Base-by-base conservation (phyloP, 164 flowering plant genomes). In the Buxus sempervirens region DNA sequence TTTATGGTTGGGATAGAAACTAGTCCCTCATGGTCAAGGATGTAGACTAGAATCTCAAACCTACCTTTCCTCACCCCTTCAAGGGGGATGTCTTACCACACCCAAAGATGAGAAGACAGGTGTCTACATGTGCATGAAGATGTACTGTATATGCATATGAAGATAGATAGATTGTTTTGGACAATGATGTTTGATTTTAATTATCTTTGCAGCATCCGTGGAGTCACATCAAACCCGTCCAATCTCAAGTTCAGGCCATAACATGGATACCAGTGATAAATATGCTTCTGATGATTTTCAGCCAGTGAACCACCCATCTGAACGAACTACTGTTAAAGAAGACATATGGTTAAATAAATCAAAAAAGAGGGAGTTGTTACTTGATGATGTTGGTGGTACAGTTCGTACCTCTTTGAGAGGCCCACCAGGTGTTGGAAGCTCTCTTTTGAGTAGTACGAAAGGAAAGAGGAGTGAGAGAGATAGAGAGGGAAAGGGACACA, bases 391-490 rank as follows among this genome's bases (percentile, higher is more conserved):
- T 73, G 90, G 87, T 73, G 80, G 84, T 69, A 59, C 75, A 24
- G 36, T 66, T 71, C 74, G 78, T 67, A 68, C 75, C 70, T 76
- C 87, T 26, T 36, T 60, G 22, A 72, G 69, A 41, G 66, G 66
- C 63, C 74, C 79, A 18, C 77, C 89, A 62, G 83, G 82, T 63
- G 76, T 84, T 59, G 88, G 86, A 63, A 76, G 77, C 72, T 70
- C 89, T 24, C 83, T 90, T 67, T 60, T 80, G 67, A 80, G 90
- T 78, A 87, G 88, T 77, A 78, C 89, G 9, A 93, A 93, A 76
- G 97, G 98, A 73, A 93, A 93, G 84, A 83, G 97, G 80, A 87
- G 93, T 77, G 97, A 86, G 73, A 86, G 97, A 78, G 98, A 93
- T 67, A 82, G 93, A 76, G 91, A 89, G 18, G 93, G 93, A 27